Percentiles rank a stretch among this genome's conserved stretches.
These are phyloP conservation scores for Amanita pseudoporphyria DNA, from an alignment of 768 basidiomycete species.

Conservation along the genomic window DNA sequence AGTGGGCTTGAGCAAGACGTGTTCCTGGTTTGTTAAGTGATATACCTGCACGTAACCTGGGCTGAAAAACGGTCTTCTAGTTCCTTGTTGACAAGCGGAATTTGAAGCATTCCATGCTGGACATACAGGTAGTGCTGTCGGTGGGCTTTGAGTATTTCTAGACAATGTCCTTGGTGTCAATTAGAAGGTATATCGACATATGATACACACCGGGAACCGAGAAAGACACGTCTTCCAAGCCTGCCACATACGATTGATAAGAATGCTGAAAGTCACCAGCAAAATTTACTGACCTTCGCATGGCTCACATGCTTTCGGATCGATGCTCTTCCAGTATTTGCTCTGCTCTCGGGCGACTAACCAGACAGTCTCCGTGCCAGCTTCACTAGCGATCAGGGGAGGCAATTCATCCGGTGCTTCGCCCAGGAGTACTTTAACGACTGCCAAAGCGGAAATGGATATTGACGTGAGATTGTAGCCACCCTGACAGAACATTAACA, in stretches of 20 bases:
- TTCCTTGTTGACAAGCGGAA: conserved; percentile 61
- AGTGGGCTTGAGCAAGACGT: conserved; percentile 3
- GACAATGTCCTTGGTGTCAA: background rate
- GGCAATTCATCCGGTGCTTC: conserved; percentile 72
- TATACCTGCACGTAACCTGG: conserved; percentile 88
- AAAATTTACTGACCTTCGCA: conserved; percentile 47
- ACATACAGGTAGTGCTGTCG: conserved; percentile 76
- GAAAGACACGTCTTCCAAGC: conserved; percentile 49
- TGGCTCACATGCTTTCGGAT: conserved; percentile 76
- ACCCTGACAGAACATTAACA: conserved; percentile 44
- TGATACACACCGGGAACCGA: conserved; percentile 54
- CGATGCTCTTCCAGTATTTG: conserved; percentile 84
- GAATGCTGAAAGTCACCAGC: background rate
- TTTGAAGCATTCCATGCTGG: conserved; percentile 68
- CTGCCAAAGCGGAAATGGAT: conserved; percentile 79
- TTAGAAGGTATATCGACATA: background rate
- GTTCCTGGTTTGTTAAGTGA: conserved; percentile 8
- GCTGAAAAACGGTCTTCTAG: conserved; percentile 67
- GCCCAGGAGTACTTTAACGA: conserved; percentile 81
- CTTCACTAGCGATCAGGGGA: conserved; percentile 65
- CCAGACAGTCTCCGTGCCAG: conserved; percentile 84
- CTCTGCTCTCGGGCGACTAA: conserved; percentile 82
- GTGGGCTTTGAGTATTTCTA: conserved; percentile 84
- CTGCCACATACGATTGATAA: conserved; percentile 24
- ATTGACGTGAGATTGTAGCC: conserved; percentile 92